A percentile compares a stretch with the other conserved stretches of the same genome.
Conservation (phyloP, 1,139 yeast species). For the Suhomyces choctaworum region DNA sequence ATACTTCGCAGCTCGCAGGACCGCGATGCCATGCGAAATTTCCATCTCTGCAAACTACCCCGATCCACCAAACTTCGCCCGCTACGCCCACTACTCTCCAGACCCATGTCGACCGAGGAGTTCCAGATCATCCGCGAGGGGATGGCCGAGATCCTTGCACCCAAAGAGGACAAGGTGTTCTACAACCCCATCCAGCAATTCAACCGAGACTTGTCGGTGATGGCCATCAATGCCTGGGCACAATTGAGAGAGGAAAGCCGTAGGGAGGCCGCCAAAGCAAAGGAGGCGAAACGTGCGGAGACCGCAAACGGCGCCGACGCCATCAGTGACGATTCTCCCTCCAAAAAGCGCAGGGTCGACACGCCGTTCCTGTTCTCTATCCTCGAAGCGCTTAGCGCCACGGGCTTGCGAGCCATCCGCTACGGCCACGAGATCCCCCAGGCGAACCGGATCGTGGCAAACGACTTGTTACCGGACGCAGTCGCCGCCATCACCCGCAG, state of each 20-base stretch:
- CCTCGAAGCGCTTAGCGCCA: conserved; percentile 89
- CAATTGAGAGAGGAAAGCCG: conserved; percentile 36
- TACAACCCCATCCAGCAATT: conserved; percentile 97
- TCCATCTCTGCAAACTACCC: background rate
- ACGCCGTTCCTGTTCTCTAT: conserved; percentile 47
- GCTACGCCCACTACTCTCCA: background rate
- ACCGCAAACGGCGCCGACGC: background rate
- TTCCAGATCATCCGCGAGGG: conserved; percentile 71
- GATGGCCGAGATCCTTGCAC: conserved; percentile 73
- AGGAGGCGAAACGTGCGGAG: conserved; percentile 1
- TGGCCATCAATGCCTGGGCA: conserved; percentile 86
- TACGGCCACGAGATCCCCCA: conserved; percentile 88
- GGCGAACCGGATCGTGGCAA: conserved; percentile 74
- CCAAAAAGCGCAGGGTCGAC: conserved; percentile 5
- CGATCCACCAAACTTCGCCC: background rate
- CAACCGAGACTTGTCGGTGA: conserved; percentile 84
- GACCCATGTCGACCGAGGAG: conserved; percentile 21
- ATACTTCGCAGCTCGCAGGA: background rate
- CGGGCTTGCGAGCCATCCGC: conserved; percentile 91
- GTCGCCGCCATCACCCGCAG: conserved; percentile 79
- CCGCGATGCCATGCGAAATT: conserved; percentile 3
- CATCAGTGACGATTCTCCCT: background rate
- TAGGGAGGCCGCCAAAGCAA: conserved; percentile 23
- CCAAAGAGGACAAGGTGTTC: conserved; percentile 79
- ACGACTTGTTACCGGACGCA: conserved; percentile 83